Percentiles rank a stretch among this genome's conserved stretches.
These are phyloP conservation scores for Furcasterigmium sp. DNA, from an alignment of 2,329 filamentous ascomycete species.

Conservation along the genomic window DNA sequence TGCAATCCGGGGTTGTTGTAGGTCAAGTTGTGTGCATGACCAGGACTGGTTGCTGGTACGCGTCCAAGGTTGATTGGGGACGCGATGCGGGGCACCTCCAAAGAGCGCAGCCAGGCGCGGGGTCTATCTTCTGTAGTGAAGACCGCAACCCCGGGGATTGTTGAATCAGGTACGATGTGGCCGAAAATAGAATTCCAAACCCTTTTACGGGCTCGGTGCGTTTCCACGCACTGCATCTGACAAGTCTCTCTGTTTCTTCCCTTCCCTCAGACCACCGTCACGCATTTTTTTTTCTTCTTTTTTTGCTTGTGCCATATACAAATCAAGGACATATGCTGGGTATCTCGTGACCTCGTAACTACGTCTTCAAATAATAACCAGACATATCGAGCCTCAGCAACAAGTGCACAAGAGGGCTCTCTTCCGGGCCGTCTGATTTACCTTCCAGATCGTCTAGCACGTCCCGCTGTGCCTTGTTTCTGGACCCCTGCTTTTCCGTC, in stretches of 20 bases:
- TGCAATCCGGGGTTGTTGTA: no score
- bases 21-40: neutral
- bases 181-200: no score
- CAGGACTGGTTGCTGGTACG: neutral
- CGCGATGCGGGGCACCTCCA: constrained; percentile 25
- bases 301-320: no score
- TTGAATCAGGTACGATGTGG: no score
- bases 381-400: constrained; percentile 67
- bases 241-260: no score
- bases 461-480: constrained; percentile 20
- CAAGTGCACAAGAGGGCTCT: constrained; percentile 63
- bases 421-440: constrained; percentile 29
- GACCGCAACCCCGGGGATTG: neutral
- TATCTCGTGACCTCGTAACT: constrained; percentile 2
- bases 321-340: no score
- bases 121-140: neutral
- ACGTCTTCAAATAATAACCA: constrained; percentile 49
- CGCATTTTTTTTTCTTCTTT: no score
- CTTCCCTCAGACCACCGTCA: no score
- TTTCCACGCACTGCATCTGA: no score
- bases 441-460: constrained; percentile 20
- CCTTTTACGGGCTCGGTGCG: no score
- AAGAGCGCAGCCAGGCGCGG: neutral
- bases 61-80: constrained; percentile 9
- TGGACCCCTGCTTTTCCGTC: constrained; percentile 53